Evolutionary conservation across 2,329 filamentous ascomycete genomes (phyloP).

Genomic region (Fusarium kyushuense): DNA sequence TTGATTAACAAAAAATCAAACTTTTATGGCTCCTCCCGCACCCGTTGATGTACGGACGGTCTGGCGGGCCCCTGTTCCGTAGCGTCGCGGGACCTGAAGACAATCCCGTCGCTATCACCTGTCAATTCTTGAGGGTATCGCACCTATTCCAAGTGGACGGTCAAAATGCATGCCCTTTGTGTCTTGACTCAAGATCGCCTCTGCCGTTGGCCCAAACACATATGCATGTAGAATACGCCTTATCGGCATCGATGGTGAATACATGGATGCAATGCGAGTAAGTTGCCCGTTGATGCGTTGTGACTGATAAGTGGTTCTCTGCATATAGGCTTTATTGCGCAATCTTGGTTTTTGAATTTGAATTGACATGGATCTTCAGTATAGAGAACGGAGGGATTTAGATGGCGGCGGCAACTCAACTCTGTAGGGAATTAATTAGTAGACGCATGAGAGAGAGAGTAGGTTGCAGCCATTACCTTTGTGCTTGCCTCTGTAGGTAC

Average conservation of each 20-base stretch:
- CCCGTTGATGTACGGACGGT: background rate
- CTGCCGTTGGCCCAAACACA: constrained; percentile 15
- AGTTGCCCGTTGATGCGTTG: constrained; percentile 16
- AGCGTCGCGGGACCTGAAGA: constrained; percentile 35
- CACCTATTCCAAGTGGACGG: constrained; percentile 2
- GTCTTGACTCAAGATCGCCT: constrained; percentile 5
- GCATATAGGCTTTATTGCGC: constrained; percentile 1
- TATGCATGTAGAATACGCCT: constrained; percentile 17
- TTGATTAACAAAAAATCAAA: constrained; percentile 28
- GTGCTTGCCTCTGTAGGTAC: no score
- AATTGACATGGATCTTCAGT: background rate
- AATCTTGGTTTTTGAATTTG: background rate
- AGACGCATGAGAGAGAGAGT: background rate
- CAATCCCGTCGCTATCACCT: constrained; percentile 29
- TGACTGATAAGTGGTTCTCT: constrained; percentile 2
- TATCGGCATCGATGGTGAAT: constrained; percentile 25
- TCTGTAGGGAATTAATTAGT: background rate
- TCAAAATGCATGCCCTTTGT: constrained; percentile 1
- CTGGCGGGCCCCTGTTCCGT: constrained; percentile 35
- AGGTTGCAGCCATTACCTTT: background rate
- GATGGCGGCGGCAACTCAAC: background rate
- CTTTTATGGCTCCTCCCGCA: constrained; percentile 36
- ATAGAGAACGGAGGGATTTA: background rate
- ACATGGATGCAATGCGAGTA: constrained; percentile 1
- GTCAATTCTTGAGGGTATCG: constrained; percentile 1